A percentile compares a stretch with the other conserved stretches of the same genome.
phyloP scores from a whole-genome alignment of 306 rosid species.

The Ceratonia siliqua region DNA sequence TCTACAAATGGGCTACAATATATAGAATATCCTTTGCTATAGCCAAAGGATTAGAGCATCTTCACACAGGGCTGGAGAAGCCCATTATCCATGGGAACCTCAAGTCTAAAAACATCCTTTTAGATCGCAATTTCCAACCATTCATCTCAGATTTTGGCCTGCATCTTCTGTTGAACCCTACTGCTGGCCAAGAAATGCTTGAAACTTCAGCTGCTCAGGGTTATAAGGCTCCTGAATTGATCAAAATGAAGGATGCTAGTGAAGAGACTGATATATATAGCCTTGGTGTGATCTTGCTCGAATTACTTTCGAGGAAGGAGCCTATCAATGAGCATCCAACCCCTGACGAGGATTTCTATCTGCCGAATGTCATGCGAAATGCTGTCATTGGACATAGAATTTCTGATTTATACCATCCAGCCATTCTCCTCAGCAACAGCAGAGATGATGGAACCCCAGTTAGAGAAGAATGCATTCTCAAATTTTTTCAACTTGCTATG shows the following conservation, averaged over 20 bases:
- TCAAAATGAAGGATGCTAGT: conserved; percentile 79
- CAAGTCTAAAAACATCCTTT: conserved; percentile 75
- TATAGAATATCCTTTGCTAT: conserved; percentile 64
- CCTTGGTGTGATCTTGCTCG: conserved; percentile 78
- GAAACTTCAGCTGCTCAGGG: conserved; percentile 75
- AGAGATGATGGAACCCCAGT: conserved; percentile 38
- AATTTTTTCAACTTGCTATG: conserved; percentile 80
- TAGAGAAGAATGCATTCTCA: conserved; percentile 63
- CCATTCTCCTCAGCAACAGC: conserved; percentile 55
- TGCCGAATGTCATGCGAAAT: conserved; percentile 80
- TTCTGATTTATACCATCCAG: conserved; percentile 78
- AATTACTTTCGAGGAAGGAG: conserved; percentile 81
- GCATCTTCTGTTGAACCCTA: conserved; percentile 75
- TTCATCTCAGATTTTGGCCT: conserved; percentile 72
- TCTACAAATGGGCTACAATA: conserved; percentile 70
- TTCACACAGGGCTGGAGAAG: conserved; percentile 65
- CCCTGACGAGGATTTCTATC: conserved; percentile 80
- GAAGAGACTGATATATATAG: conserved; percentile 76
- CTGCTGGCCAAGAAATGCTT: conserved; percentile 87
- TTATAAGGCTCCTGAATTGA: conserved; percentile 86
- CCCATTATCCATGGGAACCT: conserved; percentile 86
- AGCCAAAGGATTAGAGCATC: conserved; percentile 81
- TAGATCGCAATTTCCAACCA: conserved; percentile 65
- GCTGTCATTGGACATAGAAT: conserved; percentile 77
- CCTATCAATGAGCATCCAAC: conserved; percentile 72